Evolutionary conservation across 2,329 filamentous ascomycete genomes (phyloP).

Genomic region (Penicillium thymicola): DNA sequence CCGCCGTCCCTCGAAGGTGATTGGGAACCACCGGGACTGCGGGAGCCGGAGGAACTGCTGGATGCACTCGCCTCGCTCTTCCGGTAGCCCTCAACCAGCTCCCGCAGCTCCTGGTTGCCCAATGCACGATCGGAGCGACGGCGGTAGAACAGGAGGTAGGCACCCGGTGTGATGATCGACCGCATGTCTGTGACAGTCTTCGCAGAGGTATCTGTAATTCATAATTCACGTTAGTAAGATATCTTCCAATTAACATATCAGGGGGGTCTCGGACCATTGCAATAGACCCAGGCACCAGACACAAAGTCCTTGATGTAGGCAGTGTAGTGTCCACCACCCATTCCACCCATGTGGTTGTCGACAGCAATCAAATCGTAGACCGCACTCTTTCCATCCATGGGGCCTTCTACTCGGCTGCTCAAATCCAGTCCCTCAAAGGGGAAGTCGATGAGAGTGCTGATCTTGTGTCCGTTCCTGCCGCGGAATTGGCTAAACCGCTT

Average conservation of each 20-base stretch:
- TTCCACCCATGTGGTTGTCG: constrained; percentile 90
- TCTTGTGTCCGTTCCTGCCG: constrained; percentile 73
- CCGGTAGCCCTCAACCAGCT: constrained; percentile 64
- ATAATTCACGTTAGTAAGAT: constrained; percentile 41
- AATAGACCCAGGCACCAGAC: constrained; percentile 89
- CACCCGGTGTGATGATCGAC: constrained; percentile 68
- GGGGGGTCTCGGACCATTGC: constrained; percentile 68
- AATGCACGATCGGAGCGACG: constrained; percentile 73
- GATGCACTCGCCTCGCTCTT: constrained; percentile 47
- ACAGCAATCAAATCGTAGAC: constrained; percentile 93
- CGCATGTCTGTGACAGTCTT: constrained; percentile 62
- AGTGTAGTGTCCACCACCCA: constrained; percentile 95
- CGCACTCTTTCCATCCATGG: constrained; percentile 75
- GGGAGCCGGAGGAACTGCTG: constrained; percentile 43
- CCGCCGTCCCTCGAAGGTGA: constrained; percentile 75
- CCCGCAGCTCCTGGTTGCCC: constrained; percentile 71
- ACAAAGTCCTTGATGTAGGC: constrained; percentile 91
- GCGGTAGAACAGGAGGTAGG: constrained; percentile 94
- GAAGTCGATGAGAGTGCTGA: constrained; percentile 88
- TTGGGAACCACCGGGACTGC: constrained; percentile 24
- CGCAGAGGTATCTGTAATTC: constrained; percentile 62
- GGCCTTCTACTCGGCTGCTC: constrained; percentile 71
- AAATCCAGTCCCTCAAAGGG: constrained; percentile 85
- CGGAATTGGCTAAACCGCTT: constrained; percentile 82
- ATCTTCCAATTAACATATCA: neutral